Percentiles rank a stretch among this genome's conserved stretches.
These are phyloP conservation scores for Podospora tetraspora DNA, from an alignment of 495 filamentous ascomycete species.

Conservation along the genomic window DNA sequence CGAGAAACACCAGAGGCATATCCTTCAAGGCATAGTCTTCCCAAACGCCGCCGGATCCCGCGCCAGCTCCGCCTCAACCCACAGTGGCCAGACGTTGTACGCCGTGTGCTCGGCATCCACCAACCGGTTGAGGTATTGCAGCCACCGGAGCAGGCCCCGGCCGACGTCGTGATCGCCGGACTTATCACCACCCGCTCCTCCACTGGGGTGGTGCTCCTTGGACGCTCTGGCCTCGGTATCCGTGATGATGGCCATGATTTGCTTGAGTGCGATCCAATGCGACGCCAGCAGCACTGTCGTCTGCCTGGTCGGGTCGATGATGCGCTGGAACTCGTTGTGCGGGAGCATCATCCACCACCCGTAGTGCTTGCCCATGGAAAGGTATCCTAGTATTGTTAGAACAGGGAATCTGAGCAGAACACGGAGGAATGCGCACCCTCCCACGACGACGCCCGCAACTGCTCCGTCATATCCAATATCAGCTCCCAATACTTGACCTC, in stretches of 20 bases:
- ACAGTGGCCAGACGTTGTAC: conserved; percentile 45
- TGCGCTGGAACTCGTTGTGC: conserved; percentile 48
- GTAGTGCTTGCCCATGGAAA: conserved; percentile 36
- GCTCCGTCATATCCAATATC: conserved; percentile 30
- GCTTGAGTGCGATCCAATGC: conserved; percentile 55
- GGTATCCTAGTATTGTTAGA: conserved; percentile 30
- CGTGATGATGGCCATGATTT: conserved; percentile 50
- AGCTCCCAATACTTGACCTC: conserved; percentile 33
- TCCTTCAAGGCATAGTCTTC: conserved; percentile 10
- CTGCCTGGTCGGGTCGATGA: conserved; percentile 48
- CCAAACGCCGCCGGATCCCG: conserved; percentile 34
- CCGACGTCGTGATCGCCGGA: not conserved
- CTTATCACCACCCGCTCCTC: not conserved
- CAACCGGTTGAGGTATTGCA: conserved; percentile 37
- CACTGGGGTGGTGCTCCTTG: conserved; percentile 9
- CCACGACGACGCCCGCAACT: conserved; percentile 30
- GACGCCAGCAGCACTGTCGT: conserved; percentile 47
- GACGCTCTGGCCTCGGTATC: conserved; percentile 24
- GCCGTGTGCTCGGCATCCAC: conserved; percentile 34
- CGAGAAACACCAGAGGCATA: not conserved
- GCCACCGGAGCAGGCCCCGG: conserved; percentile 33
- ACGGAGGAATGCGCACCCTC: conserved; percentile 18
- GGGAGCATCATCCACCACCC: conserved; percentile 46
- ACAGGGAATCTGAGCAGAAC: not conserved
- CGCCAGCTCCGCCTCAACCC: conserved; percentile 43